Evolutionary conservation across 2,329 filamentous ascomycete species (phyloP).

Genomic region (Claviceps fusiformis): DNA sequence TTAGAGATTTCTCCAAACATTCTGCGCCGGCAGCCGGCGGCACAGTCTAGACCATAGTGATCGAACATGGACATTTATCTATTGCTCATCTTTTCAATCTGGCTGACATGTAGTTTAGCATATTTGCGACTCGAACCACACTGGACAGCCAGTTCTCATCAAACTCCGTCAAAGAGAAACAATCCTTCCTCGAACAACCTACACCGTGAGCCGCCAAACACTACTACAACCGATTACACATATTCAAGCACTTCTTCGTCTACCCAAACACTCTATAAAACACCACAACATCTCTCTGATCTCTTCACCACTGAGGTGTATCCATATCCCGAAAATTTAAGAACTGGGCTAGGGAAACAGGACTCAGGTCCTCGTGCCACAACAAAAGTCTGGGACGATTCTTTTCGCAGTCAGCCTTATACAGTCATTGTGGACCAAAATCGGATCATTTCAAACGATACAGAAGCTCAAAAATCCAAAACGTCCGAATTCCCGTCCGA

Average conservation of each 20-base stretch:
- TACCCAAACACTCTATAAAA: background rate
- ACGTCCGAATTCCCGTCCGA: background rate
- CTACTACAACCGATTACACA: background rate
- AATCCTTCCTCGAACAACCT: background rate
- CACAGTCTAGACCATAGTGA: background rate
- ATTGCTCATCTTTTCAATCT: constrained; percentile 5
- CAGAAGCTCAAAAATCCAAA: background rate
- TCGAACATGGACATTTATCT: constrained; percentile 5
- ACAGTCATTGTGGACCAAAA: background rate
- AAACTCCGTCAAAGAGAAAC: background rate
- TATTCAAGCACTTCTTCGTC: background rate
- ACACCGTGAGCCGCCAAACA: background rate
- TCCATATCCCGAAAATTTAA: background rate
- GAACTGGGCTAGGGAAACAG: background rate
- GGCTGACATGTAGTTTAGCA: constrained; percentile 8
- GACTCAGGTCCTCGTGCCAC: background rate
- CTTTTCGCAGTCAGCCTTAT: background rate
- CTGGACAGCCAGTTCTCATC: background rate
- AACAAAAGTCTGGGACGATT: background rate
- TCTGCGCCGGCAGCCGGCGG: background rate
- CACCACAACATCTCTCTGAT: background rate
- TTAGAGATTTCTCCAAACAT: too few species aligned
- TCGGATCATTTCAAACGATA: background rate
- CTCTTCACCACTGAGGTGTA: background rate
- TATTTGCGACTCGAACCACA: background rate